A percentile compares a stretch with the other conserved stretches of the same genome.
Evolutionary conservation across 345 rosid species (phyloP).

Genomic region (Noccaea bulbosa): DNA sequence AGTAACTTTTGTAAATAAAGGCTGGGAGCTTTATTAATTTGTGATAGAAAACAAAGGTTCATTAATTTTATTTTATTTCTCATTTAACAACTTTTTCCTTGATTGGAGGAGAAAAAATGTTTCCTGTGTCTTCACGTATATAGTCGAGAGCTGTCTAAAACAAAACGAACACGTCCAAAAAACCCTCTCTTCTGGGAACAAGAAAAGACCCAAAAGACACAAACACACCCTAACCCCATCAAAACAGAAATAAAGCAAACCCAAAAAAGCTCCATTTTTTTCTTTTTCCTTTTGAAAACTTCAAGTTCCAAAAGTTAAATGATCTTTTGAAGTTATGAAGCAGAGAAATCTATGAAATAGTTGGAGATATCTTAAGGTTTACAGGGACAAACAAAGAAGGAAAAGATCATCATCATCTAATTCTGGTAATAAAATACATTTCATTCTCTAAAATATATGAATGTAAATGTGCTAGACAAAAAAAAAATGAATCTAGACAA

Average conservation of each 20-base stretch:
- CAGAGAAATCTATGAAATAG: not conserved
- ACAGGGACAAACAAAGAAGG: constrained; percentile 1
- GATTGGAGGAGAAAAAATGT: not conserved
- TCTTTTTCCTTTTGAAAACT: too few relatives aligned
- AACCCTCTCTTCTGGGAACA: constrained; percentile 39
- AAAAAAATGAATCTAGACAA: not conserved
- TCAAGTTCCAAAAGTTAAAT: constrained; percentile 2
- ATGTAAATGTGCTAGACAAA: not conserved
- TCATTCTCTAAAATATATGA: constrained; percentile 6
- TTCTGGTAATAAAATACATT: constrained; percentile 23
- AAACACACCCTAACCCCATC: constrained; percentile 33
- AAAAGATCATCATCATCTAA: constrained; percentile 22
- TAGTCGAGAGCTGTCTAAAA: constrained; percentile 39
- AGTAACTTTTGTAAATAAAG: constrained; percentile 12
- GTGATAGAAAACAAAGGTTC: too few relatives aligned
- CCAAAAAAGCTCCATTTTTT: not conserved
- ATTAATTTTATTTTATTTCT: not conserved
- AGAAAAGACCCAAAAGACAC: constrained; percentile 40
- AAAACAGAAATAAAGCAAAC: constrained; percentile 35
- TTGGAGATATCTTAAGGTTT: not conserved
- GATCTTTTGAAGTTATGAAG: constrained; percentile 1
- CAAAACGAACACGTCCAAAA: constrained; percentile 35
- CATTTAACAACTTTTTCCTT: not conserved
- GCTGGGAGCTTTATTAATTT: not conserved
- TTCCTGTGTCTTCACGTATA: constrained; percentile 28